A percentile compares a stretch with the other conserved stretches of the same genome.
Evolutionary conservation across 768 basidiomycete species (phyloP).

Genomic region (Rhodosporidiobolus sp.): DNA sequence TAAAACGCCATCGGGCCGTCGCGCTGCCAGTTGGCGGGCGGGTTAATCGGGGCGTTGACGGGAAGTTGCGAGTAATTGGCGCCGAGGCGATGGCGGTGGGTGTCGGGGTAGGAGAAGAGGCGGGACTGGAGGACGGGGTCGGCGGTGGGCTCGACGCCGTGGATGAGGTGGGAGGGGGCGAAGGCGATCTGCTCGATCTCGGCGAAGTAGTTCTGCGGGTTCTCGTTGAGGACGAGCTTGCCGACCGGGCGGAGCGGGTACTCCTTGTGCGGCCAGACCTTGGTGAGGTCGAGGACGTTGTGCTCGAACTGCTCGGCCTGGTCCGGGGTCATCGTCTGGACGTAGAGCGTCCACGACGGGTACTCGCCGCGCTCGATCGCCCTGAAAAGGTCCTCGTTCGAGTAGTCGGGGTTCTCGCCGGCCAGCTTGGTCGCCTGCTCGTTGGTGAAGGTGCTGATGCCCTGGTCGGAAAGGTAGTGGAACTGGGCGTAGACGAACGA

Average conservation of each 20-base stretch:
- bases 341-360: slow-evolving; percentile 48
- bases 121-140: slow-evolving; percentile 93
- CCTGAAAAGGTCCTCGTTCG: slow-evolving; percentile 51
- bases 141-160: slow-evolving; percentile 81
- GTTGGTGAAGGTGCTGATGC: slow-evolving; percentile 63
- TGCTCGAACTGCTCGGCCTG: slow-evolving; percentile 81
- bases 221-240: slow-evolving; percentile 52
- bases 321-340: slow-evolving; percentile 86
- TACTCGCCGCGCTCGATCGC: slow-evolving; percentile 52
- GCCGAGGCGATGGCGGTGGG: slow-evolving; percentile 49
- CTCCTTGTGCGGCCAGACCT: slow-evolving; percentile 54
- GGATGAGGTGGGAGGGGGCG: slow-evolving; percentile 80
- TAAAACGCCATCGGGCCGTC: slow-evolving; percentile 59
- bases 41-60: slow-evolving; percentile 72
- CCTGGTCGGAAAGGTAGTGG: slow-evolving; percentile 49
- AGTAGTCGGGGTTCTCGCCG: slow-evolving; percentile 57
- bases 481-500: slow-evolving; percentile 48
- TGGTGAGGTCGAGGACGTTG: slow-evolving; percentile 87
- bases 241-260: slow-evolving; percentile 51
- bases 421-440: slow-evolving; percentile 64
- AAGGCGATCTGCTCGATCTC: slow-evolving; percentile 61
- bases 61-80: slow-evolving; percentile 67
- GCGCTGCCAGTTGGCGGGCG: slow-evolving; percentile 86
- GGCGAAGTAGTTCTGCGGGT: slow-evolving; percentile 49
- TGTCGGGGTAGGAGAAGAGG: slow-evolving; percentile 79